Evolutionary conservation across 225 moss, liverwort and hornwort species (phyloP), one percentile per base, ranked within the genome.

Genomic region (Pseudisothecium myosuroides): DNA sequence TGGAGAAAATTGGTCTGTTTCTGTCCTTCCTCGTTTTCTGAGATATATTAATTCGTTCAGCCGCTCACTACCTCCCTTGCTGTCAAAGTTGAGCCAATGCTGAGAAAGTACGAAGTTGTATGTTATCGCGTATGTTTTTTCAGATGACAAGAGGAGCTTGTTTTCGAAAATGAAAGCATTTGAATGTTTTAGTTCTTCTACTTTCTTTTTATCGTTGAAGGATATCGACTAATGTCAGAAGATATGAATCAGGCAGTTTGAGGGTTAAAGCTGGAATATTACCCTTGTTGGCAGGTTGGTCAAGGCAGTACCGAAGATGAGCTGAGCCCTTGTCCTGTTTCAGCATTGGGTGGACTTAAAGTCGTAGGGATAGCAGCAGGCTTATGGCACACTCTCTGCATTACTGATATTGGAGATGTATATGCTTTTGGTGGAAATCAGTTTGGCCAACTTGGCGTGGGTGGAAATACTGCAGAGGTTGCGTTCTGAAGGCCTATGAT

Each of bases 391-490:
- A 99, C 95, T 54, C 89, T 96, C 56, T 95, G 95, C 85, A 91
- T 95, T 66, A 95, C 97, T 55, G 96, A 97, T 80, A 85, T 92
- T 63, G 99, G 99, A 89, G 97, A 96, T 91, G 93, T 95, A 21
- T 97, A 97, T 89, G 93, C 94, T 87, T 95, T 92, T 92, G 99
- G 99, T 83, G 99, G 99, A 41, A 99, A 99, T 85, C 99, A 99
- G 82, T 99, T 99, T 77, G 97, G 97, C 55, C 99, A 99, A 87
- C 94, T 99, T 75, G 99, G 97, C 76, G 95, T 95, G 41, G 93
- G 94, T 91, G 97, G 97, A 88, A 96, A 94, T 87, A 90, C 95
- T 88, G 96, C 99, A 90, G 97, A 99, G 97, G 98, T 97, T 85
- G 59, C 76, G 55, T 80, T 85, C 39, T 80, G 82, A 72, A 59